phyloP scores from a whole-genome alignment of 306 rosid genomes.

The Erythrophleum fordii region DNA sequence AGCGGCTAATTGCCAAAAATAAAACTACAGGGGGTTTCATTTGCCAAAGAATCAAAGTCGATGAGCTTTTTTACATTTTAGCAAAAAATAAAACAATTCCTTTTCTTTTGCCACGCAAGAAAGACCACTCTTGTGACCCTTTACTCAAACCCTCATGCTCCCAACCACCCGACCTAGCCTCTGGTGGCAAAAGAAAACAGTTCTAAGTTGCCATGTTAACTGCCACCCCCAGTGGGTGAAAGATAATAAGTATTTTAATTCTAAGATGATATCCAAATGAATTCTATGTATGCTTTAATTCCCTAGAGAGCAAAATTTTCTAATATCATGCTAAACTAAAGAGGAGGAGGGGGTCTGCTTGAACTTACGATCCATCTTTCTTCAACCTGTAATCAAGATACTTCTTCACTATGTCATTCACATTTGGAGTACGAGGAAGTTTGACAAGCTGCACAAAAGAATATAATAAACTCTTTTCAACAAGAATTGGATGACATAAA shows the following conservation, averaged over 20 bases:
- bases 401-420: conserved; percentile 69
- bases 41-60: background rate
- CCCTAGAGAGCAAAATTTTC: conserved; percentile 9
- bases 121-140: background rate
- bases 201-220: conserved; percentile 19
- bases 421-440: conserved; percentile 89
- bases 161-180: background rate
- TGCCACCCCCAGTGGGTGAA: conserved; percentile 14
- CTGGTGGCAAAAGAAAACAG: background rate
- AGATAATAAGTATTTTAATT: background rate
- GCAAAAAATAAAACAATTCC: background rate
- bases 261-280: conserved; percentile 23
- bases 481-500: background rate
- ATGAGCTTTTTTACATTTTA: background rate
- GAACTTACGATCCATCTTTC: conserved; percentile 79
- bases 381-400: conserved; percentile 69
- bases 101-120: background rate
- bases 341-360: conserved; percentile 32
- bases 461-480: conserved; percentile 34
- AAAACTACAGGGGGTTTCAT: background rate
- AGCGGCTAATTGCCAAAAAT: background rate
- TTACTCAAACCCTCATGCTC: background rate
- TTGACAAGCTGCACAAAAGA: conserved; percentile 75
- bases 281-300: background rate
- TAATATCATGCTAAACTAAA: conserved; percentile 22